Conservation (phyloP, 2,329 filamentous ascomycete genomes). For the Fusarium sp. region DNA sequence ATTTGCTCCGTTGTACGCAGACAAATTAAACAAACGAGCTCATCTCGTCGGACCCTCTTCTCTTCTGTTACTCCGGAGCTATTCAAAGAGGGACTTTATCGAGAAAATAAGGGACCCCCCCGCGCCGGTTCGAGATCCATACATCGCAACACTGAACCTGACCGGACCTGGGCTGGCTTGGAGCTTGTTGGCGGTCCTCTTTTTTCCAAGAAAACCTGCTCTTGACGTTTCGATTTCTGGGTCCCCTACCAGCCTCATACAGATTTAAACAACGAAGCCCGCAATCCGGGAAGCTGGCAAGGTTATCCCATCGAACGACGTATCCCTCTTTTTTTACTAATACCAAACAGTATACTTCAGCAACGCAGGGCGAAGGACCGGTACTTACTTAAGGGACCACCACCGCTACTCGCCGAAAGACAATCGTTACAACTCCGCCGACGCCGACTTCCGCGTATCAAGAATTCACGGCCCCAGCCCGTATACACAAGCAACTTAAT, state of each 20-base stretch:
- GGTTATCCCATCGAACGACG: constrained; percentile 16
- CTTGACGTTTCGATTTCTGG: constrained; percentile 37
- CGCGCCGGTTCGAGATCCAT: constrained; percentile 33
- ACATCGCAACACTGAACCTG: constrained; percentile 22
- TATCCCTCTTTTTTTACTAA: constrained; percentile 14
- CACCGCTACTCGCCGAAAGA: constrained; percentile 30
- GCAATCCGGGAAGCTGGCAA: constrained; percentile 17
- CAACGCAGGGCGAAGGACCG: constrained; percentile 11
- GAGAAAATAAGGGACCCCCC: constrained; percentile 28
- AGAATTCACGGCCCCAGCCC: constrained; percentile 13
- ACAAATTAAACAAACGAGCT: constrained; percentile 21
- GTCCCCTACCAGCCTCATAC: constrained; percentile 36
- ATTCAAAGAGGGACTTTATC: constrained; percentile 6
- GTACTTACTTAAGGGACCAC: constrained; percentile 10
- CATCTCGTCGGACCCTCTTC: constrained; percentile 17
- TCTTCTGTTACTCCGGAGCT: constrained; percentile 16
- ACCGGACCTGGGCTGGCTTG: constrained; percentile 22
- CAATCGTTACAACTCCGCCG: constrained; percentile 27
- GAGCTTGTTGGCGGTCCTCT: constrained; percentile 41
- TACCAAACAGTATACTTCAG: constrained; percentile 2
- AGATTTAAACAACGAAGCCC: constrained; percentile 40
- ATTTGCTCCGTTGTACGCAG: constrained; percentile 14
- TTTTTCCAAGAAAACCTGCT: constrained; percentile 45
- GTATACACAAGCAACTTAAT: constrained; percentile 18
- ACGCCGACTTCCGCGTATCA: constrained; percentile 35